A percentile compares a stretch with the other conserved stretches of the same genome.
These are phyloP conservation scores for Alternaria arborescens DNA, from an alignment of 2,329 filamentous ascomycete genomes.

Conservation along the genomic window DNA sequence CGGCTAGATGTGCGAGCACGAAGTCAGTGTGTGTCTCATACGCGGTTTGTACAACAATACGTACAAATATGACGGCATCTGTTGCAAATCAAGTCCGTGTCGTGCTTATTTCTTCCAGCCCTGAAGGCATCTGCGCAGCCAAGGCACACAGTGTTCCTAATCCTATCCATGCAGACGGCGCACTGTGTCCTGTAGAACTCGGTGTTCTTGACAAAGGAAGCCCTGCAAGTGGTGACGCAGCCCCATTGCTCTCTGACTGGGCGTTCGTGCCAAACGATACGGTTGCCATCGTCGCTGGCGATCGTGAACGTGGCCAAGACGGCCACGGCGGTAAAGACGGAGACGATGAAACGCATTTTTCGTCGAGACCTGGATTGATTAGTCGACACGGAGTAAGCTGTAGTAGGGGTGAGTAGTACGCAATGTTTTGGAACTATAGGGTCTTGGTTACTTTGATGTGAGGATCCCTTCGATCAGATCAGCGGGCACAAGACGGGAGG, in stretches of 20 bases:
- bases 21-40: neutral
- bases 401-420: neutral
- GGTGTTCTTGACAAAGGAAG: neutral
- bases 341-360: neutral
- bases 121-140: neutral
- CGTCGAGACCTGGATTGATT: neutral
- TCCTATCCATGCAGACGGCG: slow-evolving; percentile 3
- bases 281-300: neutral
- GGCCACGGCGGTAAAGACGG: neutral
- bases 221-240: neutral
- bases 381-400: neutral
- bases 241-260: slow-evolving; percentile 1
- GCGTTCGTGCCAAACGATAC: slow-evolving; percentile 4
- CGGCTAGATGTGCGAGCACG: neutral
- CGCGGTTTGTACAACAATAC: neutral
- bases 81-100: neutral
- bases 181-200: slow-evolving; percentile 3
- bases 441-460: neutral
- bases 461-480: neutral
- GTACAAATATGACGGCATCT: neutral
- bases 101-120: neutral
- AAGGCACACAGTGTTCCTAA: neutral
- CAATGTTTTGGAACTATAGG: neutral
- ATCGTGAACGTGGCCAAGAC: neutral
- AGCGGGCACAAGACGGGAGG: neutral